These are phyloP conservation scores for Vararia minispora DNA, from an alignment of 768 basidiomycete genomes.

Conservation along the genomic window DNA sequence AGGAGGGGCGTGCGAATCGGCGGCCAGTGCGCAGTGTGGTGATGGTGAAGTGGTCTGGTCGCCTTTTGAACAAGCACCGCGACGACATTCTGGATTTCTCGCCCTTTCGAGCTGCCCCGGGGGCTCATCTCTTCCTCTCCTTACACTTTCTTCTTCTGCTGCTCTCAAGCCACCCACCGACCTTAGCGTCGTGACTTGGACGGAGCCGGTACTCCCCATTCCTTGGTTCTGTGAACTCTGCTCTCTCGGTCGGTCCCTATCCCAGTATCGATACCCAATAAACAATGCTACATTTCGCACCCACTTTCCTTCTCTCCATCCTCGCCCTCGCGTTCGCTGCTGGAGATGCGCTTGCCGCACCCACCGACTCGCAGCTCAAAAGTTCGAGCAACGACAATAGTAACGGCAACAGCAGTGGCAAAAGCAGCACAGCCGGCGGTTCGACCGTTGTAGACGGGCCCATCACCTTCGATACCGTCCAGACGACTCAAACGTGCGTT, in stretches of 20 bases:
- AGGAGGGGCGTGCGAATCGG: too few relatives aligned
- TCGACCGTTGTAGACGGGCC: too few relatives aligned
- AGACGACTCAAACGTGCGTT: conserved; percentile 30
- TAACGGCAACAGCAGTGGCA: conserved; percentile 14
- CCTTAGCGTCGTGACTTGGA: conserved; percentile 15
- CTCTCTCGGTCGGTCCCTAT: conserved; percentile 12
- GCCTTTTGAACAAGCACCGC: too few relatives aligned
- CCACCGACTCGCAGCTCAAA: conserved; percentile 2
- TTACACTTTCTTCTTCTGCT: conserved; percentile 16
- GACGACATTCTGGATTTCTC: too few relatives aligned
- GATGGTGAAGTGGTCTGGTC: too few relatives aligned
- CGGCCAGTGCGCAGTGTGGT: too few relatives aligned
- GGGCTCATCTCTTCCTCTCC: conserved; percentile 21
- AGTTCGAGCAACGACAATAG: background rate
- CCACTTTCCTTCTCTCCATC: background rate
- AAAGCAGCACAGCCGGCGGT: conserved; percentile 18
- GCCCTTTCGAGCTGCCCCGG: too few relatives aligned
- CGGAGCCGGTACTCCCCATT: conserved; percentile 35
- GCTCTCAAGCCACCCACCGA: conserved; percentile 13
- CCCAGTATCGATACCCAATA: conserved; percentile 10
- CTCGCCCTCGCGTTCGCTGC: background rate
- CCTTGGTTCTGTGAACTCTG: conserved; percentile 16
- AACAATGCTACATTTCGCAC: conserved; percentile 17
- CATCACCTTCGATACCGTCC: conserved; percentile 25
- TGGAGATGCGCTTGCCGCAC: conserved; percentile 3